These are phyloP conservation scores for Geosmithia putterillii DNA, from an alignment of 2,329 filamentous ascomycete species.

Conservation along the genomic window DNA sequence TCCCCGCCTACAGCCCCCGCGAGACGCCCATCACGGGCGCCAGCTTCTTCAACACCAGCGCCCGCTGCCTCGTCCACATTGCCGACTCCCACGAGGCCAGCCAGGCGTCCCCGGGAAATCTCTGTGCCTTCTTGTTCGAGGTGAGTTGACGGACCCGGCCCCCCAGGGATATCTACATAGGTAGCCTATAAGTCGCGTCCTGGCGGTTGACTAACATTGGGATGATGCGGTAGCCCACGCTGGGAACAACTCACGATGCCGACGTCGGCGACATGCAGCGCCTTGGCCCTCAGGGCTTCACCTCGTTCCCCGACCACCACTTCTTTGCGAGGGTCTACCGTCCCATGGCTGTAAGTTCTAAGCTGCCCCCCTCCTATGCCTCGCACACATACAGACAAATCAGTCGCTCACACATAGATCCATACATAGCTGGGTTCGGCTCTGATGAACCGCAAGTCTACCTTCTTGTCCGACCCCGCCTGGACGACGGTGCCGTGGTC, in stretches of 20 bases:
- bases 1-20: conserved; percentile 24
- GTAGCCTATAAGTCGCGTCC: neutral
- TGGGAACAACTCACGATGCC: neutral
- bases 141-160: conserved; percentile 14
- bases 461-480: conserved; percentile 36
- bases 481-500: conserved; percentile 42
- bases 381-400: neutral
- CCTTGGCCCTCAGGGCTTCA: conserved; percentile 32
- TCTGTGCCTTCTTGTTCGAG: conserved; percentile 42
- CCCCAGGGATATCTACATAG: too few relatives aligned
- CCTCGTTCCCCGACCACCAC: conserved; percentile 41
- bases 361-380: too few relatives aligned
- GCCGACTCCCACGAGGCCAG: conserved; percentile 7
- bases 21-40: conserved; percentile 19
- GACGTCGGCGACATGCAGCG: conserved; percentile 1
- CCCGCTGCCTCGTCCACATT: conserved; percentile 31
- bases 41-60: conserved; percentile 23
- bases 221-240: conserved; percentile 14
- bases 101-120: conserved; percentile 19
- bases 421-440: conserved; percentile 28
- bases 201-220: conserved; percentile 21
- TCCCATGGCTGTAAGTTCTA: conserved; percentile 34
- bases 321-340: conserved; percentile 45
- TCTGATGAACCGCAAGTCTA: conserved; percentile 34
- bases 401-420: neutral